Evolutionary conservation across 2,329 filamentous ascomycete genomes (phyloP).

Genomic region (Fusarium illudens): DNA sequence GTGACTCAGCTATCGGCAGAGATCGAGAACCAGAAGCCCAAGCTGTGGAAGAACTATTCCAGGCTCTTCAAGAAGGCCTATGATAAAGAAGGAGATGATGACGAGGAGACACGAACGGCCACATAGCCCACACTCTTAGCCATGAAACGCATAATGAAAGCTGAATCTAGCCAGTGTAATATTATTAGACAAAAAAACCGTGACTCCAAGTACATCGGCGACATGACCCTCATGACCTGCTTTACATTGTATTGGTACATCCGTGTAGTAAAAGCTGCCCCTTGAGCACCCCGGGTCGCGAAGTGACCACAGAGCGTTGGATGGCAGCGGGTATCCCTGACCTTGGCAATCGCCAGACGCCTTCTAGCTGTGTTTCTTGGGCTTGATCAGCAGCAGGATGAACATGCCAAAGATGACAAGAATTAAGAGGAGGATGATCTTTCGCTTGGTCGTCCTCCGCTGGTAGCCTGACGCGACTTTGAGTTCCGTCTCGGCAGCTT

Average conservation of each 20-base stretch:
- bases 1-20: slow-evolving; percentile 35
- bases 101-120: slow-evolving; percentile 2
- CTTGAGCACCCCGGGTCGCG: not conserved
- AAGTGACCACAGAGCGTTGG: not conserved
- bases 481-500: slow-evolving; percentile 91
- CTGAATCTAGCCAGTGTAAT: slow-evolving; percentile 31
- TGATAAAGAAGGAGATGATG: slow-evolving; percentile 24
- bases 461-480: slow-evolving; percentile 90
- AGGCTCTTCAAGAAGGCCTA: slow-evolving; percentile 43
- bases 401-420: slow-evolving; percentile 87
- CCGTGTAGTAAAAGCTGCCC: slow-evolving; percentile 25
- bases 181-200: slow-evolving; percentile 36
- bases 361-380: slow-evolving; percentile 60
- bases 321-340: slow-evolving; percentile 26
- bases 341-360: slow-evolving; percentile 14
- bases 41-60: slow-evolving; percentile 44
- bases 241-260: slow-evolving; percentile 46
- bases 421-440: slow-evolving; percentile 88
- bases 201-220: slow-evolving; percentile 41
- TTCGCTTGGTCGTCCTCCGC: slow-evolving; percentile 85
- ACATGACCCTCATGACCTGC: slow-evolving; percentile 39
- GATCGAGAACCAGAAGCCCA: slow-evolving; percentile 43
- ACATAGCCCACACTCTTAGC: not conserved
- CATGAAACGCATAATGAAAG: slow-evolving; percentile 7
- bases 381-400: slow-evolving; percentile 83